Evolutionary conservation across 148 eudicot genomes (phyloP).

Genomic region (Dianthus caryophyllus): DNA sequence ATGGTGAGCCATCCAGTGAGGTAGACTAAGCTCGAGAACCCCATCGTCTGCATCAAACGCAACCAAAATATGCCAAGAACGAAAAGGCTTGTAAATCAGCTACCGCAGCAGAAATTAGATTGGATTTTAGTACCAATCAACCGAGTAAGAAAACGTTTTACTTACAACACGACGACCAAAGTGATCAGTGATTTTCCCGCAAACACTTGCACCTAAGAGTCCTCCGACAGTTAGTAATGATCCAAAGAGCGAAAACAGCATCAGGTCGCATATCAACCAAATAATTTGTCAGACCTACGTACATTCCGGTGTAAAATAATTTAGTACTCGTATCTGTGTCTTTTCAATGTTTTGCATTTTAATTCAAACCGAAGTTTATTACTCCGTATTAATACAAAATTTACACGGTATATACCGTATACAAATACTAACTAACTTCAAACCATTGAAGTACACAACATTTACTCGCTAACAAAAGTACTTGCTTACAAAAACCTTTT

Average conservation of each 20-base stretch:
- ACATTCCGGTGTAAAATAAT: too few species aligned
- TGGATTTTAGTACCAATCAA: background rate
- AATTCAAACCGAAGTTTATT: too few species aligned
- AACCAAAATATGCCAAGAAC: background rate
- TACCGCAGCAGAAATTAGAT: background rate
- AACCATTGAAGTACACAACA: too few species aligned
- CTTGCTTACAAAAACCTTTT: too few species aligned
- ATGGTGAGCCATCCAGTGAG: slow-evolving; percentile 48
- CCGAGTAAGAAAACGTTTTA: slow-evolving; percentile 9
- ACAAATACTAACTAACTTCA: too few species aligned
- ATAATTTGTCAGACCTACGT: background rate
- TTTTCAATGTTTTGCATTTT: too few species aligned
- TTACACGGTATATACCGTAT: too few species aligned
- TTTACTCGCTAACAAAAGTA: too few species aligned
- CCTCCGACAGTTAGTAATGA: slow-evolving; percentile 49
- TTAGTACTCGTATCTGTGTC: too few species aligned
- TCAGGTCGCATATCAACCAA: background rate
- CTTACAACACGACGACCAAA: slow-evolving; percentile 51
- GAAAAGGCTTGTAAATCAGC: background rate
- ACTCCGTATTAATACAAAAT: too few species aligned
- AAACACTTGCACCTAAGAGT: slow-evolving; percentile 46
- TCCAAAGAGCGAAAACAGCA: slow-evolving; percentile 39
- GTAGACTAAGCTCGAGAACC: slow-evolving; percentile 32
- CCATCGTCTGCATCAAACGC: slow-evolving; percentile 46
- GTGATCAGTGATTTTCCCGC: slow-evolving; percentile 50